Conservation (phyloP, 148 eudicot species). For the Persicaria tinctoria region DNA sequence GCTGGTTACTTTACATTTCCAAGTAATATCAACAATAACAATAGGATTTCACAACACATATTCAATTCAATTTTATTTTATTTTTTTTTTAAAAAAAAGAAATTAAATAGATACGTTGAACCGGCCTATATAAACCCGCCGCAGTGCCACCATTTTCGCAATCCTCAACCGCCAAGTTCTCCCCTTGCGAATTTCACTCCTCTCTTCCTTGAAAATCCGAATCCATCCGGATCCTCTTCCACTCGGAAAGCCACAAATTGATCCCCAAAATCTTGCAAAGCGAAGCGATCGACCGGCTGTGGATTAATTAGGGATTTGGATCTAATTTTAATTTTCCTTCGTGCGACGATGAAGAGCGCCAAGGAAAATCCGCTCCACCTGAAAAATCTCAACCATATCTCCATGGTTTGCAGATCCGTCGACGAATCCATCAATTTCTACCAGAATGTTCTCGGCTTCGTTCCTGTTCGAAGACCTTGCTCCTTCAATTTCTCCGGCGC, state of each 20-base stretch:
- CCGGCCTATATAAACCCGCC: not conserved
- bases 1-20: no score
- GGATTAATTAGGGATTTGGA: not conserved
- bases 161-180: not conserved
- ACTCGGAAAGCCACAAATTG: no score
- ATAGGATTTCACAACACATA: no score
- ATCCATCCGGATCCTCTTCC: no score
- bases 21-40: no score
- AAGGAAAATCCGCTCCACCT: slow-evolving; percentile 59
- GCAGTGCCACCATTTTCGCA: not conserved
- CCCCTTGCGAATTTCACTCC: not conserved
- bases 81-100: no score
- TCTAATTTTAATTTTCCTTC: not conserved
- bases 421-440: slow-evolving; percentile 77
- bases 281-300: not conserved
- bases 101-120: not conserved
- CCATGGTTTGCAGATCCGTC: slow-evolving; percentile 63
- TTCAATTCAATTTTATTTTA: no score
- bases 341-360: slow-evolving; percentile 40
- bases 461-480: slow-evolving; percentile 68
- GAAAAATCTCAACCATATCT: slow-evolving; percentile 71
- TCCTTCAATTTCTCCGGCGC: slow-evolving; percentile 83
- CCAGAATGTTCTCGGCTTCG: slow-evolving; percentile 68
- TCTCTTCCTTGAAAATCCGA: not conserved
- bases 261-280: no score